phyloP scores from a whole-genome alignment of 257 asterid species.

The Solanum sitiens region DNA sequence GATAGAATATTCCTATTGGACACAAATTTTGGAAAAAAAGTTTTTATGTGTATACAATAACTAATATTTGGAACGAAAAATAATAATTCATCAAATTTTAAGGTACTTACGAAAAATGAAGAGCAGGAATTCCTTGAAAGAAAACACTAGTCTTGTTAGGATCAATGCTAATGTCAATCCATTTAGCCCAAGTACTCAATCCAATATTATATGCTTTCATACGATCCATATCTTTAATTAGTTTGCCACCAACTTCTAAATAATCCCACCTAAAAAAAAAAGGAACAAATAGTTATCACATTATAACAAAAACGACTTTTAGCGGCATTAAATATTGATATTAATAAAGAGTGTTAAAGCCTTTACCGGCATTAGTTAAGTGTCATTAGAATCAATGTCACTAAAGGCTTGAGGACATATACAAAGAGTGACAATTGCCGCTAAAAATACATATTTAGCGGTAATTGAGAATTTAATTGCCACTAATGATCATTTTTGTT shows the following conservation, averaged over 20 bases:
- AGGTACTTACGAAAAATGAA: constrained; percentile 39
- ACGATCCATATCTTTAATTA: constrained; percentile 37
- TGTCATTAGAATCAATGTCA: too few relatives aligned
- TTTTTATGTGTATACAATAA: neutral
- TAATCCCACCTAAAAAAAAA: constrained; percentile 40
- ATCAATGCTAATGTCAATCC: constrained; percentile 56
- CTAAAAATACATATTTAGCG: too few relatives aligned
- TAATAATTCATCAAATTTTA: neutral
- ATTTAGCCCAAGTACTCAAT: constrained; percentile 59
- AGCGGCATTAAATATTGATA: too few relatives aligned
- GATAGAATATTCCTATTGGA: neutral
- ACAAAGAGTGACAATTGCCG: too few relatives aligned
- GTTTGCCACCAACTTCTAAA: constrained; percentile 31
- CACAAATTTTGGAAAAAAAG: neutral
- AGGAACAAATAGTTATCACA: too few relatives aligned
- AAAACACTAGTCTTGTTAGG: constrained; percentile 36
- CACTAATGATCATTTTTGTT: too few relatives aligned
- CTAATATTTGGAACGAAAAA: neutral
- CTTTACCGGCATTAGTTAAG: too few relatives aligned
- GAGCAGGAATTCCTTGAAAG: constrained; percentile 58
- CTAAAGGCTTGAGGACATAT: too few relatives aligned
- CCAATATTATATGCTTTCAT: constrained; percentile 49
- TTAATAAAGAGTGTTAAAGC: too few relatives aligned
- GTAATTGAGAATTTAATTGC: too few relatives aligned
- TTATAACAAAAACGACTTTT: too few relatives aligned